phyloP scores from a whole-genome alignment of 805 yeast species.

The Ogataea haglerorum region DNA sequence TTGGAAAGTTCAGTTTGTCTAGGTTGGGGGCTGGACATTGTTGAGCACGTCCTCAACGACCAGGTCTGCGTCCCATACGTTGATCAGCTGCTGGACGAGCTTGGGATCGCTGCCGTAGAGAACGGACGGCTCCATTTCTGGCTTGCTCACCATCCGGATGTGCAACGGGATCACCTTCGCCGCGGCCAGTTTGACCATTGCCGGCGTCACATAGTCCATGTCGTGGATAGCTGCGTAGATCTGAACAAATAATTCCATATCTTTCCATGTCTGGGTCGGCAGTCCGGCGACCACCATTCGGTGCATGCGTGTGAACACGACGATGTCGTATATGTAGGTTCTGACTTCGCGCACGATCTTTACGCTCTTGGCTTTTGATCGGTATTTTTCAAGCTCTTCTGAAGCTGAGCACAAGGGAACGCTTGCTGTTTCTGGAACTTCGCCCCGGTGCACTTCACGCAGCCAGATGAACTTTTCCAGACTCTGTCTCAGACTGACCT shows the following conservation, averaged over 20 bases:
- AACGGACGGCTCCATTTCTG: slow-evolving; percentile 49
- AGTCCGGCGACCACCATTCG: slow-evolving; percentile 52
- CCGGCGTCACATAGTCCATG: slow-evolving; percentile 47
- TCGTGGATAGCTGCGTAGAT: slow-evolving; percentile 42
- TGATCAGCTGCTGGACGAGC: slow-evolving; percentile 39
- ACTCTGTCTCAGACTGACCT: slow-evolving; percentile 17
- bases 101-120: slow-evolving; percentile 54
- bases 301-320: slow-evolving; percentile 51
- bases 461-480: slow-evolving; percentile 32
- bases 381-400: background rate
- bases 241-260: slow-evolving; percentile 39
- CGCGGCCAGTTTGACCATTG: slow-evolving; percentile 48
- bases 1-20: slow-evolving; percentile 49
- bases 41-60: slow-evolving; percentile 51
- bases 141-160: slow-evolving; percentile 30
- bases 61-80: slow-evolving; percentile 43
- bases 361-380: slow-evolving; percentile 20
- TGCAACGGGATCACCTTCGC: slow-evolving; percentile 47
- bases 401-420: background rate
- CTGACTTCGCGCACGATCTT: slow-evolving; percentile 47
- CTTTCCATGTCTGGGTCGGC: slow-evolving; percentile 43
- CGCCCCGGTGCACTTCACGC: slow-evolving; percentile 26
- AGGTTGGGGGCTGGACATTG: slow-evolving; percentile 52
- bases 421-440: background rate
- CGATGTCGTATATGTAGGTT: slow-evolving; percentile 55